Evolutionary conservation across 2,329 filamentous ascomycete species (phyloP), one percentile per base, ranked within the genome.

Genomic region (Macrophomina pseudophaseolina): DNA sequence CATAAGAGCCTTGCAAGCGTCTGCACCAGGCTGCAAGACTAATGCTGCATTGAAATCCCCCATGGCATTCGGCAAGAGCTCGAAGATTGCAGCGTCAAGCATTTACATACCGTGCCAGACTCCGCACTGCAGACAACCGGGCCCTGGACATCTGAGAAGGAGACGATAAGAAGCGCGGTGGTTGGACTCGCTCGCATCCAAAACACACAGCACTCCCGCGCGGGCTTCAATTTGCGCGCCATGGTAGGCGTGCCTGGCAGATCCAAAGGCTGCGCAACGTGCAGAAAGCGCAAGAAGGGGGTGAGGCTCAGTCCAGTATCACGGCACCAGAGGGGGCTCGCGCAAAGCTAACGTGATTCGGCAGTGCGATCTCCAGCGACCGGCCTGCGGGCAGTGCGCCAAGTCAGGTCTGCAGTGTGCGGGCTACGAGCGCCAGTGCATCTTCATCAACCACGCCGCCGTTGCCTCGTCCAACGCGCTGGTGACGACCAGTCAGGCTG

Each of bases 281-380:
- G 75, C 56, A 65, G 74, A 32, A 71, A 69, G 35, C 71, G 87
- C 62, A 82, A 87, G 74, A 87, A 88, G 68, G 87, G 87, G 74
- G 87, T 87, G 78, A 69, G 82, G 74, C 65, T 54, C 23, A 11
- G 4, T 12, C 51, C 12, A 35, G 33, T 11, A 48, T 35, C 52
- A 23, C 32, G 11, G 7, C 16, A 48, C 8, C 30, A 23, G 23
- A 23, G 23, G 23, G 54, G 44, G 28, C 46, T 7, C 44, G 46
- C 35, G 28, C 44, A 32, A 48, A 30, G 44, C 49, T 64, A 54
- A 64, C 38, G 40, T 35, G n/a, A 60, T 67, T 16, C 23, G 35
- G 56, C 70, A 88, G 85, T 90, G 88, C 74, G 88, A 88, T 76
- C 87, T 88, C 69, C 82, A 85, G 67, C 83, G 84, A 4, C 88